Conservation (phyloP, 805 yeast genomes). For the Sugiyamaella lignohabitans region DNA sequence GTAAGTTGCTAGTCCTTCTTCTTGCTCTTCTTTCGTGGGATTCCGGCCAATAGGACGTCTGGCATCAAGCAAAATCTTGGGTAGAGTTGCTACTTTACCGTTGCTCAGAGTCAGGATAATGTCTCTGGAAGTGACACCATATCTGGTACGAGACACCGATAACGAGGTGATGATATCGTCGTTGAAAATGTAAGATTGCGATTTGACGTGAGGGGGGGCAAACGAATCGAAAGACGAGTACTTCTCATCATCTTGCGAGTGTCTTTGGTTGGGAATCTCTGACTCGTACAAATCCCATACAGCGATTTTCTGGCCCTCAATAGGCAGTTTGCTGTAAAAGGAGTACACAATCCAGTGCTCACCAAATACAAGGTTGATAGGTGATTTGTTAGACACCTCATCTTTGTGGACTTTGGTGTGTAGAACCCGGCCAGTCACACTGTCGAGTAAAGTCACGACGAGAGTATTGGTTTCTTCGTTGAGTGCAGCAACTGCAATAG, state of each 20-base stretch:
- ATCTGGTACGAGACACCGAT: conserved; percentile 50
- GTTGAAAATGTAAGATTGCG: conserved; percentile 49
- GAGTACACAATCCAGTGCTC: conserved; percentile 81
- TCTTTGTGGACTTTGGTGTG: conserved; percentile 39
- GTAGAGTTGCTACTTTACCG: conserved; percentile 64
- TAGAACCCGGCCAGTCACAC: conserved; percentile 60
- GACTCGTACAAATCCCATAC: conserved; percentile 80
- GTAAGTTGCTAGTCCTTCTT: conserved; percentile 60
- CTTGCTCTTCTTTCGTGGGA: conserved; percentile 45
- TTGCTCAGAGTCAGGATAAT: conserved; percentile 50
- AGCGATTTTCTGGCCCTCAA: conserved; percentile 50
- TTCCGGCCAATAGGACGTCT: conserved; percentile 57
- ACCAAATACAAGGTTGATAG: conserved; percentile 53
- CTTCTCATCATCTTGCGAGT: conserved; percentile 18
- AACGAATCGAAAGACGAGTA: conserved; percentile 35
- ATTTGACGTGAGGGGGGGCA: conserved; percentile 42
- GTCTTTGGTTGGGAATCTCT: conserved; percentile 42
- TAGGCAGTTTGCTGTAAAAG: conserved; percentile 44
- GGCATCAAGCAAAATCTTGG: conserved; percentile 61
- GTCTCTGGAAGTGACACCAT: conserved; percentile 63
- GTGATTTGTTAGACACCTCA: conserved; percentile 32
- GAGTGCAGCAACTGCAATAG: conserved; percentile 46
- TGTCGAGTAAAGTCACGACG: conserved; percentile 53
- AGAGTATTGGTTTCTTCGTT: conserved; percentile 31
- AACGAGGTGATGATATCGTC: conserved; percentile 54